Evolutionary conservation across 108 stramenopile species (phyloP), one percentile per base, ranked within the genome.

Genomic region (Seminavis robusta): DNA sequence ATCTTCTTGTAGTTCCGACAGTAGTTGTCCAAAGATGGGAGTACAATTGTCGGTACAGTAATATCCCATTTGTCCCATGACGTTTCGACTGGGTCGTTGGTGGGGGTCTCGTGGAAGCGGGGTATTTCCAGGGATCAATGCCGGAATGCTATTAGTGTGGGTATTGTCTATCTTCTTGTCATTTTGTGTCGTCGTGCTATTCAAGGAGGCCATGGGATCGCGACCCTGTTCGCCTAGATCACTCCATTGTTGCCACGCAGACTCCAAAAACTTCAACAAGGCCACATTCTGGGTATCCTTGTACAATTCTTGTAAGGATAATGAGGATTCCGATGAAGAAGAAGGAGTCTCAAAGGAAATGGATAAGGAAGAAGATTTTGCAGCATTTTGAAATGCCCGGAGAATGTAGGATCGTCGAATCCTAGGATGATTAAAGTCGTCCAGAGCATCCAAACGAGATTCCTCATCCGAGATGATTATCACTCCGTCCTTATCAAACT

Each of bases 51-150:
- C 84, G 21, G 84, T 88, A 45, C 84, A 86, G 33, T 83, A 86
- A 51, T 81, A 88, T 13, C 84, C 86, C 49, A 88, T 70, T 46
- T 76, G 69, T 33, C 90, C 90, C 70, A 85, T 76, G 23, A 86
- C 83, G 67, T 76, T 83, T 25, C 41, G n/a, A 11, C 75, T 74
- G 0, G 81, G 74, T 39, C 86, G 67, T 53, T 88, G 72, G 3
- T 9, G 38, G 0, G 49, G 17, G 31, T 73, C 57, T 34, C 80
- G 55, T 9, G 56, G 63, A 9, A 81, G 53, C 8, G 75, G 61
- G 6, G 69, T 29, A 46, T 63, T 63, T 16, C 57, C 41, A 13
- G 79, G 79, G 26, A 74, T 62, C 9, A 80, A 41, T 1, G 71
- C 42, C 9, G 53, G 63, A n/a, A n/a, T n/a, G n/a, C n/a, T n/a